A percentile compares a stretch with the other conserved stretches of the same genome.
phyloP scores from a whole-genome alignment of 108 stramenopile genomes.

The Cyclotella baltica region DNA sequence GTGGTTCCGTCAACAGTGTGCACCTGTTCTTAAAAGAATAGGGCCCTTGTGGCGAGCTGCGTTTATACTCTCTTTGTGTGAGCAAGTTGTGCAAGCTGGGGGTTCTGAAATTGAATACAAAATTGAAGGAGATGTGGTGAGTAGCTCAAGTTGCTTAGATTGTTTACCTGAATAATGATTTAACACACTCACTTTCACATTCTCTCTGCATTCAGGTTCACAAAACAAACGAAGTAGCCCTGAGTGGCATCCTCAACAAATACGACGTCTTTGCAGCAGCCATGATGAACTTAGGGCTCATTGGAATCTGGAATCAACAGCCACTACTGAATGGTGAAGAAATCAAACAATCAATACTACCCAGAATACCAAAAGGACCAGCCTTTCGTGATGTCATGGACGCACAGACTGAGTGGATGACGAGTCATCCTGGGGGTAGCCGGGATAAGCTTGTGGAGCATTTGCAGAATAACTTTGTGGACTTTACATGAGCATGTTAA shows the following conservation, averaged over 20 bases:
- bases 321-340: slow-evolving; percentile 77
- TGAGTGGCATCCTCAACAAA: slow-evolving; percentile 67
- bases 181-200: too few species aligned
- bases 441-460: slow-evolving; percentile 63
- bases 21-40: slow-evolving; percentile 61
- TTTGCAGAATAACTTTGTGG: slow-evolving; percentile 61
- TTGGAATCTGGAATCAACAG: slow-evolving; percentile 80
- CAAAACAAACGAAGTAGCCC: slow-evolving; percentile 72
- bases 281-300: slow-evolving; percentile 76
- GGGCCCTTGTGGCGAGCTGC: slow-evolving; percentile 81
- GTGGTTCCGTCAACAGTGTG: slow-evolving; percentile 70
- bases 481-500: slow-evolving; percentile 12
- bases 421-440: slow-evolving; percentile 74
- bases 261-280: slow-evolving; percentile 82
- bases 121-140: slow-evolving; percentile 80
- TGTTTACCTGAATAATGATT: too few species aligned
- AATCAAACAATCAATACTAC: slow-evolving; percentile 61
- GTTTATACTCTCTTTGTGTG: slow-evolving; percentile 72
- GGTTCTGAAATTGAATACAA: slow-evolving; percentile 58
- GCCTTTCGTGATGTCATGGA: slow-evolving; percentile 88
- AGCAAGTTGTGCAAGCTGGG: slow-evolving; percentile 57
- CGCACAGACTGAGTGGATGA: slow-evolving; percentile 83
- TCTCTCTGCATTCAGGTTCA: slow-evolving; percentile 32
- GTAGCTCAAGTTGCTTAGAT: too few species aligned
- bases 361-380: slow-evolving; percentile 74